Base-by-base conservation (phyloP, 2,329 filamentous ascomycete species). In the Diplodia mutila region DNA sequence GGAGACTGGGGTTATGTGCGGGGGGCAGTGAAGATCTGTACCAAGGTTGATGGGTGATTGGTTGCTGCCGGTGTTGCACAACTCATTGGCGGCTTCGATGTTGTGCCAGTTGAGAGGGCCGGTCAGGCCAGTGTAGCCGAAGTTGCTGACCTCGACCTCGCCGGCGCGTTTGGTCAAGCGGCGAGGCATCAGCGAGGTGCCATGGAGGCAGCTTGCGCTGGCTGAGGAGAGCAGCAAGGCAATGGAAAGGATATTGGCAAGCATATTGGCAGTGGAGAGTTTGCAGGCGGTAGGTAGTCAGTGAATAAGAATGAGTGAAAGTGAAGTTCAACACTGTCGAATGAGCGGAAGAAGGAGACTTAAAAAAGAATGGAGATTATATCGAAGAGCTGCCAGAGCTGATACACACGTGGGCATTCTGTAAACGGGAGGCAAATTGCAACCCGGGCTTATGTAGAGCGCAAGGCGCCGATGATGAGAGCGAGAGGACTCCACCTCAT, bases 11-110 rank as follows among this genome's bases (percentile, higher is more conserved):
- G 29, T 27, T 25, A 21, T 12, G 23, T 27, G 48, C 16, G 39
- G 32, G 63, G 55, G 69, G 66, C 72, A 32, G n/a, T 75, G 79
- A 69, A 88, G 46, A 63, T 51, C 42, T 46, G 25, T 63, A 63
- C 59, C 59, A 37, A 63, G 75, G 73, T 87, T 83, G 74, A 89
- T 87, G 65, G 86, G 86, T 0, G 85, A 87, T 74, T 88, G 86
- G 64, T 80, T 75, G 16, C 71, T 79, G 42, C 86, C 85, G 2
- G 73, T 76, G 48, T 80, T 81, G 73, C 86, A 88, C 12, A 78
- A 74, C 11, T 74, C 73, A 74, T 86, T 86, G 18, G 77, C 76
- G 18, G 73, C 64, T 57, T 80, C 75, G 29, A 87, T 77, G 4
- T 76, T 76, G 46, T 82, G 80, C 86, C 85, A 88, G 75, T 84